Evolutionary conservation across 1,284 basidiomycete species (phyloP).

Genomic region (Agroathelia rolfsii): DNA sequence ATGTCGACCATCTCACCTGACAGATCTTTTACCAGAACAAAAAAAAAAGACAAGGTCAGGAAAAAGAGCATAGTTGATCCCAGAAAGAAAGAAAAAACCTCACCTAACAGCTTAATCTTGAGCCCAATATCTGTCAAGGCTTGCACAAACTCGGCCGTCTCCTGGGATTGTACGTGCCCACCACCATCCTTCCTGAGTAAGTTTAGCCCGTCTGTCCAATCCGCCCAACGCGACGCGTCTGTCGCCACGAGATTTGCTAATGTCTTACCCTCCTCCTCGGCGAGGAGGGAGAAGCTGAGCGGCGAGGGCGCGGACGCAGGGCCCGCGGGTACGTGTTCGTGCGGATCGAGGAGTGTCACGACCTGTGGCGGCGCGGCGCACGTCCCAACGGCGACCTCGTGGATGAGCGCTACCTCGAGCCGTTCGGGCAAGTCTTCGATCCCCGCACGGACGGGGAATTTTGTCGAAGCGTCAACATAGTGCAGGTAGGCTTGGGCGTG

Average conservation of each 20-base stretch:
- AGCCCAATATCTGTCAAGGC: slow-evolving; percentile 88
- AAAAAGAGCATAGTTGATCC: background rate
- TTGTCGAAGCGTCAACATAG: slow-evolving; percentile 70
- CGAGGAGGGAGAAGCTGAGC: slow-evolving; percentile 73
- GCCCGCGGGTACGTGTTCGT: slow-evolving; percentile 44
- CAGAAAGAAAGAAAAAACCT: slow-evolving; percentile 19
- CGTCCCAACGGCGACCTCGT: slow-evolving; percentile 72
- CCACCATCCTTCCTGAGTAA: slow-evolving; percentile 73
- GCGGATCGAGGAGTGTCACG: slow-evolving; percentile 46
- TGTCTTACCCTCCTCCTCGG: slow-evolving; percentile 62
- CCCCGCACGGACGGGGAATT: slow-evolving; percentile 70
- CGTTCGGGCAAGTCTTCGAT: slow-evolving; percentile 81
- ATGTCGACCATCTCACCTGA: slow-evolving; percentile 90
- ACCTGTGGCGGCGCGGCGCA: slow-evolving; percentile 60
- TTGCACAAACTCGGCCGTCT: slow-evolving; percentile 79
- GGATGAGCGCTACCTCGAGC: slow-evolving; percentile 73
- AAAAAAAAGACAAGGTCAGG: slow-evolving; percentile 8
- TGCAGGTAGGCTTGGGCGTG: slow-evolving; percentile 71
- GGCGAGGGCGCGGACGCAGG: slow-evolving; percentile 52
- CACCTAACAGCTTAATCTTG: slow-evolving; percentile 86
- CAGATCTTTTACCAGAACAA: no score
- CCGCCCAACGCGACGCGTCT: slow-evolving; percentile 79
- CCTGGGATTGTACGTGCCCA: slow-evolving; percentile 76
- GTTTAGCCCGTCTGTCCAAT: slow-evolving; percentile 94
- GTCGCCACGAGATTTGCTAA: slow-evolving; percentile 83